Conservation (phyloP, 306 rosid species). For the Castanopsis chinensis region DNA sequence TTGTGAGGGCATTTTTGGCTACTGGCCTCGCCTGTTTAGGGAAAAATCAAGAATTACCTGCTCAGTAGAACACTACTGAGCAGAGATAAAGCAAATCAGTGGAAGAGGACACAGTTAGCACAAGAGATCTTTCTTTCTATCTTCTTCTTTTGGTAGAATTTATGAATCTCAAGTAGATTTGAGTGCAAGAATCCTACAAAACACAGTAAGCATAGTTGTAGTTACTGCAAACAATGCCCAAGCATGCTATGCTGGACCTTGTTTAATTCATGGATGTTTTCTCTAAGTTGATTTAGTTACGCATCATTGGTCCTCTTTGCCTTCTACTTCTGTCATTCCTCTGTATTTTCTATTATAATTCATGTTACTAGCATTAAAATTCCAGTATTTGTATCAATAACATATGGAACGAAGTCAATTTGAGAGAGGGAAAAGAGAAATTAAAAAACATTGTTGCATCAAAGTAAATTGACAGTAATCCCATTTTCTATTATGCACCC, state of each 20-base stretch:
- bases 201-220: too few species aligned
- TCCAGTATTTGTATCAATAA: background rate
- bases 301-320: too few species aligned
- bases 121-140: background rate
- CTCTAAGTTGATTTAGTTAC: too few species aligned
- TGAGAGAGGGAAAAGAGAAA: background rate
- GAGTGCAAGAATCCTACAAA: too few species aligned
- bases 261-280: too few species aligned
- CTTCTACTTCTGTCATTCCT: too few species aligned
- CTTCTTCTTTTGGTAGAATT: too few species aligned
- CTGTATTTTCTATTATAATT: background rate
- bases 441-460: background rate
- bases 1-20: conserved; percentile 29
- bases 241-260: background rate
- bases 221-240: background rate
- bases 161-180: too few species aligned
- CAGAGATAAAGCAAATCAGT: background rate
- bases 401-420: background rate
- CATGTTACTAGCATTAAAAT: background rate
- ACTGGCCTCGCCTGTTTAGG: conserved; percentile 40
- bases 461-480: background rate
- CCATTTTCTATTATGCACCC: background rate
- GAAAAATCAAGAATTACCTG: background rate
- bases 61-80: background rate
- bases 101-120: background rate